phyloP scores from a whole-genome alignment of 1,139 yeast species.

The Magnusiomyces tetraspermus region DNA sequence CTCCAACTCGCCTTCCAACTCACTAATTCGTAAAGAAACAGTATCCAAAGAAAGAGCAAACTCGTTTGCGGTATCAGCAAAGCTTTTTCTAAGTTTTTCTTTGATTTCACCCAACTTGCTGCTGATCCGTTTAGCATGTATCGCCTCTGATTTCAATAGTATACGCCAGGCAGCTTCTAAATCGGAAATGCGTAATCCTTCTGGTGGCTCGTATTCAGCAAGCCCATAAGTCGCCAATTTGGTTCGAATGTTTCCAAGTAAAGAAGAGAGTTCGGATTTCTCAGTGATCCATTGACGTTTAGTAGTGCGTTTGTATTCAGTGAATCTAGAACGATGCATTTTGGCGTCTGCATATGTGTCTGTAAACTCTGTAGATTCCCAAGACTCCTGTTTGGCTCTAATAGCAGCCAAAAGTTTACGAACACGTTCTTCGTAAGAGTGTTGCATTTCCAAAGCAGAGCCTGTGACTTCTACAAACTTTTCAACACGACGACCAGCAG shows the following conservation, averaged over 20 bases:
- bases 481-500: conserved; percentile 36
- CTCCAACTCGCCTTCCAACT: conserved; percentile 35
- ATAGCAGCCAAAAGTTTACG: conserved; percentile 26
- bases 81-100: conserved; percentile 40
- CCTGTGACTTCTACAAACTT: conserved; percentile 33
- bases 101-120: conserved; percentile 31
- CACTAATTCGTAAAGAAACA: conserved; percentile 28
- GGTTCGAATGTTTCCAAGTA: conserved; percentile 34
- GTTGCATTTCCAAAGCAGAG: conserved; percentile 32
- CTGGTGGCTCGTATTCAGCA: conserved; percentile 32
- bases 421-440: conserved; percentile 32
- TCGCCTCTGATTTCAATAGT: conserved; percentile 30
- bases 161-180: conserved; percentile 31
- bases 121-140: conserved; percentile 30
- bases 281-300: conserved; percentile 36
- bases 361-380: conserved; percentile 25
- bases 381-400: conserved; percentile 18
- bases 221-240: conserved; percentile 35
- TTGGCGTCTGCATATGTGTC: conserved; percentile 32
- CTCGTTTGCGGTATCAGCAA: conserved; percentile 36
- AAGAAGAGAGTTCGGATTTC: conserved; percentile 32
- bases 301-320: conserved; percentile 27
- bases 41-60: conserved; percentile 29
- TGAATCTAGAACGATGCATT: conserved; percentile 25
- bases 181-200: conserved; percentile 26